Evolutionary conservation across 495 filamentous ascomycete species (phyloP).

Genomic region (Podospora fimiseda): DNA sequence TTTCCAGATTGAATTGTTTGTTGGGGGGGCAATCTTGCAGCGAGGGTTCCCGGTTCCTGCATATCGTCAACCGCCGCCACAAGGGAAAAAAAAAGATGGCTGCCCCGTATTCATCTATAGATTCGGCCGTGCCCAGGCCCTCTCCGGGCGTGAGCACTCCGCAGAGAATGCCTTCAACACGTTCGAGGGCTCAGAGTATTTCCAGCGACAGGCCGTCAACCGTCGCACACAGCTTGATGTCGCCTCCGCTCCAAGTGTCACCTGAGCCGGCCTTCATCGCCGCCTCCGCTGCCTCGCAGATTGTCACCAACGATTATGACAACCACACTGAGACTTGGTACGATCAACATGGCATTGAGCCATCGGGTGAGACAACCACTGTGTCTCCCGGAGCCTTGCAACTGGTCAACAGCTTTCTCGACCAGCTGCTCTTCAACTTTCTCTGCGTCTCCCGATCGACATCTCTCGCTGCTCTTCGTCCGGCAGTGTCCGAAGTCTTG

Average conservation of each 20-base stretch:
- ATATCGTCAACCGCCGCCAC: constrained; percentile 7
- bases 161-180: constrained; percentile 28
- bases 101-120: constrained; percentile 19
- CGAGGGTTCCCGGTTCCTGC: too few species aligned
- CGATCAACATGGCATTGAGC: constrained; percentile 57
- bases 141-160: constrained; percentile 33
- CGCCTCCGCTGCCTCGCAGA: constrained; percentile 79
- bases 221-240: constrained; percentile 45
- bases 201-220: constrained; percentile 51
- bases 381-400: constrained; percentile 70
- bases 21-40: too few species aligned
- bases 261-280: constrained; percentile 88
- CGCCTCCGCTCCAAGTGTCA: constrained; percentile 58
- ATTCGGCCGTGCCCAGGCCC: constrained; percentile 36
- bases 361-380: constrained; percentile 58
- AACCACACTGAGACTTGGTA: constrained; percentile 59
- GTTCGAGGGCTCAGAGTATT: constrained; percentile 45
- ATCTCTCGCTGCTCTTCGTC: constrained; percentile 67
- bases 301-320: constrained; percentile 82
- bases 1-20: not conserved
- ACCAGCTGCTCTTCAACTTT: constrained; percentile 86
- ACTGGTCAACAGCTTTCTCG: constrained; percentile 87
- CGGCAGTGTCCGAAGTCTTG: constrained; percentile 79
- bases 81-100: too few species aligned
- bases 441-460: constrained; percentile 75